Percentiles rank a stretch among this genome's conserved stretches.
phyloP scores from a whole-genome alignment of 2,329 filamentous ascomycete genomes.

The Neonectria hederae region DNA sequence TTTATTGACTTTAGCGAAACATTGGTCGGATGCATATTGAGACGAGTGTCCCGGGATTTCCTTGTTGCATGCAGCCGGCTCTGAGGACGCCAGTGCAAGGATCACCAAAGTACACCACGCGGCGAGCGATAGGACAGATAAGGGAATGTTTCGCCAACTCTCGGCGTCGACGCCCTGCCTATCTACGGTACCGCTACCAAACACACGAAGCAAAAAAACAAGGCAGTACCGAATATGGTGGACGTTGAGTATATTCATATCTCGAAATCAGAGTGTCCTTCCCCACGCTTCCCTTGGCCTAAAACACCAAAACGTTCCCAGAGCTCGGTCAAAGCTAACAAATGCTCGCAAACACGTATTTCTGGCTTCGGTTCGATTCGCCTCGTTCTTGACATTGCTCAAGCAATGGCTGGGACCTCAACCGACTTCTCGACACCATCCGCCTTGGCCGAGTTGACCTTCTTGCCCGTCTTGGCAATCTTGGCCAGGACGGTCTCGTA shows the following conservation, averaged over 20 bases:
- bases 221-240: background rate
- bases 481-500: constrained; percentile 86
- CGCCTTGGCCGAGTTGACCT: constrained; percentile 79
- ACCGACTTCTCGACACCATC: constrained; percentile 70
- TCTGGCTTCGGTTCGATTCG: constrained; percentile 4
- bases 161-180: background rate
- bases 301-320: constrained; percentile 35
- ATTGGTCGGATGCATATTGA: background rate
- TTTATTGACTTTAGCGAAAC: background rate
- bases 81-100: background rate
- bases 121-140: background rate
- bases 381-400: background rate
- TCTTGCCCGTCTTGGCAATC: constrained; percentile 96
- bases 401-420: constrained; percentile 53
- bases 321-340: constrained; percentile 33
- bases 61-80: background rate
- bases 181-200: background rate
- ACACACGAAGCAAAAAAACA: background rate
- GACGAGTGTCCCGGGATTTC: background rate
- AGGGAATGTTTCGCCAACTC: background rate
- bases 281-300: constrained; percentile 23
- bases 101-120: background rate
- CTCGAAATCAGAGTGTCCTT: constrained; percentile 30
- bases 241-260: constrained; percentile 22
- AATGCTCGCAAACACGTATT: constrained; percentile 9